Conservation (phyloP, 2,329 filamentous ascomycete genomes). For the Talaromyces sp. region DNA sequence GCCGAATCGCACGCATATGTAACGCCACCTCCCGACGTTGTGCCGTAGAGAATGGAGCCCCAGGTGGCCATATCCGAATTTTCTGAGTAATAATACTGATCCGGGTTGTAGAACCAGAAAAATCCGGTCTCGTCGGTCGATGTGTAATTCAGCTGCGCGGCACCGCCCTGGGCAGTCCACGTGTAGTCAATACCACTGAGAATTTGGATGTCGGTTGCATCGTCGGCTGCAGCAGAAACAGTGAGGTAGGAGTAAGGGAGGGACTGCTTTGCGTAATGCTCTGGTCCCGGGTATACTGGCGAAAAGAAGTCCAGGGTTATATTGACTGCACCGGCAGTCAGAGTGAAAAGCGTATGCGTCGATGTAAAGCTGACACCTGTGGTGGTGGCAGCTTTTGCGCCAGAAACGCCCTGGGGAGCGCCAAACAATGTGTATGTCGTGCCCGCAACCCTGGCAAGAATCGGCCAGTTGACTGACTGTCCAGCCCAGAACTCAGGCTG, state of each 20-base stretch:
- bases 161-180: slow-evolving; percentile 34
- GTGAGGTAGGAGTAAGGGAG: slow-evolving; percentile 42
- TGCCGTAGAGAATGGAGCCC: slow-evolving; percentile 38
- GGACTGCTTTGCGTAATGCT: slow-evolving; percentile 38
- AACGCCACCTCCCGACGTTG: slow-evolving; percentile 23
- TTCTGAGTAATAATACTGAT: slow-evolving; percentile 29
- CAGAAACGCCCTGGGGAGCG: slow-evolving; percentile 21
- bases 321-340: slow-evolving; percentile 29
- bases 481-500: slow-evolving; percentile 41
- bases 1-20: slow-evolving; percentile 1
- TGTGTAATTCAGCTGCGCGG: slow-evolving; percentile 19
- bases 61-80: slow-evolving; percentile 37
- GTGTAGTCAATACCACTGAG: slow-evolving; percentile 41
- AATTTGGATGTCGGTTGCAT: slow-evolving; percentile 30
- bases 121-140: slow-evolving; percentile 20
- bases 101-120: slow-evolving; percentile 27
- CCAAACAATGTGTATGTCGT: slow-evolving; percentile 40
- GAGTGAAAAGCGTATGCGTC: slow-evolving; percentile 37
- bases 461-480: slow-evolving; percentile 36
- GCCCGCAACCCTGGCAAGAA: slow-evolving; percentile 38
- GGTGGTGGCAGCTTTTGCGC: slow-evolving; percentile 28
- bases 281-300: slow-evolving; percentile 33
- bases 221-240: slow-evolving; percentile 23
- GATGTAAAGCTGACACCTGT: slow-evolving; percentile 34
- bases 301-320: slow-evolving; percentile 42